Evolutionary conservation across 1,139 yeast species (phyloP), one percentile per base, ranked within the genome.

Genomic region (Casaregolazyma lundiana): DNA sequence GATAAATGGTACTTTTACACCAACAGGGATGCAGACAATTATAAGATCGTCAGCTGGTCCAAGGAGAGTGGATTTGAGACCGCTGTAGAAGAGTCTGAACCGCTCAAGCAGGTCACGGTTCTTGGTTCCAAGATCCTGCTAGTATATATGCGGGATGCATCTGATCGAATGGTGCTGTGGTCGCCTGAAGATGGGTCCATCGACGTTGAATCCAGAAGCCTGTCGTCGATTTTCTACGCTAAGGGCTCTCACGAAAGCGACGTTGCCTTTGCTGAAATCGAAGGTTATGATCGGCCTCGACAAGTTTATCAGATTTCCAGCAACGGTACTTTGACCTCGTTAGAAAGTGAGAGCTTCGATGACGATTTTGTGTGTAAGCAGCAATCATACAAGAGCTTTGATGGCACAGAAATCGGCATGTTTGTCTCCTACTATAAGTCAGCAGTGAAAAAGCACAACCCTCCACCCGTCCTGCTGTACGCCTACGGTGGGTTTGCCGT

Each of bases 221-320:
- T 18, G n/a, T 41, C 44, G 29, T 32, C 44, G 6, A 17, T 41
- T 6, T 41, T 41, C 16, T 18, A 13, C 9, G 17, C 34, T 5
- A n/a, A 20, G 17, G 41, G 46, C 2, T 16, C 36, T 2, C 8
- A 15, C 4, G 20, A 21, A 4, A 37, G 42, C 16, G 41, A 26
- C n/a, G 17, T n/a, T 29, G 46, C 46, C 4, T 43, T 43, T 43
- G 42, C 41, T 15, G 46, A 38, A 19, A 22, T 43, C 20, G 46
- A 43, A 21, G 26, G 34, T 16, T 43, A 38, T 20, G 41, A 29
- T 9, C 24, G 18, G 2, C 46, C 46, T 11, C 15, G 30, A 15
- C n/a, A 36, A 9, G 38, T 38, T 16, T 43, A 26, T 19, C 18
- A 30, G 37, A 37, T 43, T 24, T 13, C 26, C 19, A 13, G 42